These are phyloP conservation scores for Isatis tinctoria DNA, from an alignment of 345 rosid genomes.

Conservation along the genomic window DNA sequence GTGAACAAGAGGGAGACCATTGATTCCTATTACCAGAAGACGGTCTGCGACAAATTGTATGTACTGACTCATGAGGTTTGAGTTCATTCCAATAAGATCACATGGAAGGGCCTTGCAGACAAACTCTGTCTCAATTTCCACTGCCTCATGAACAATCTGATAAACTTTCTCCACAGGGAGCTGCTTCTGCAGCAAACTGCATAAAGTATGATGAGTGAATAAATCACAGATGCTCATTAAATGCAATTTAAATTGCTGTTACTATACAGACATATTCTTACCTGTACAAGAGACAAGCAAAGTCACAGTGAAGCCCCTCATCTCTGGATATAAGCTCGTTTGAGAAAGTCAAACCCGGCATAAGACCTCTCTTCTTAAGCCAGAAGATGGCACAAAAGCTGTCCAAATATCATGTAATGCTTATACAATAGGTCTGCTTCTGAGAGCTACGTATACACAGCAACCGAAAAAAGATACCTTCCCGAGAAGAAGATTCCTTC, in stretches of 20 bases:
- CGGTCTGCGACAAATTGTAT: conserved; percentile 86
- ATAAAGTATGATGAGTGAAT: neutral
- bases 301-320: conserved; percentile 93
- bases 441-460: neutral
- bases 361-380: conserved; percentile 93
- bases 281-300: conserved; percentile 92
- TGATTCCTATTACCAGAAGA: conserved; percentile 52
- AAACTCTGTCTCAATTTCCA: conserved; percentile 83
- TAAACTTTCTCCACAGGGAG: conserved; percentile 59
- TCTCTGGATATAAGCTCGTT: conserved; percentile 95
- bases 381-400: conserved; percentile 96
- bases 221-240: neutral
- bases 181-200: conserved; percentile 63
- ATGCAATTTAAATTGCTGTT: neutral
- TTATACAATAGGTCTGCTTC: neutral
- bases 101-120: conserved; percentile 92
- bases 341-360: conserved; percentile 95
- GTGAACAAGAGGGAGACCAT: neutral
- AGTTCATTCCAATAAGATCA: conserved; percentile 84
- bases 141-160: conserved; percentile 69
- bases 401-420: conserved; percentile 13
- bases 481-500: conserved; percentile 96
- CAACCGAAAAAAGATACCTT: conserved; percentile 44
- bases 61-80: conserved; percentile 89
- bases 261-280: conserved; percentile 2